A percentile compares a stretch with the other conserved stretches of the same genome.
Evolutionary conservation across 176 grass and related monocot genomes (phyloP).

Genomic region (Saccharum spontaneum): DNA sequence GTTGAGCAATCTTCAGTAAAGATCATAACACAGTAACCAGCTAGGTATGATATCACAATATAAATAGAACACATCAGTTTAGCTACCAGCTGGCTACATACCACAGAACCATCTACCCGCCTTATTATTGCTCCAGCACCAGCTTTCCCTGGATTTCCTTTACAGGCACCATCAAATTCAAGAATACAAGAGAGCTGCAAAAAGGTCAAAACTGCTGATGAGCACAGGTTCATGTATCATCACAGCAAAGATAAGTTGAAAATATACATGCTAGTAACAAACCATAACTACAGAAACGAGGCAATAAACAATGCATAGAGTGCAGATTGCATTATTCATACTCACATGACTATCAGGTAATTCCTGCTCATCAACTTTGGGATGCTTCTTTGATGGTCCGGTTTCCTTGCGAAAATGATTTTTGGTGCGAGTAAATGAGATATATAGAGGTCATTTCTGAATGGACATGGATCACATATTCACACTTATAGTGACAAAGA

Average conservation of each 20-base stretch:
- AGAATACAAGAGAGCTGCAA: constrained; percentile 78
- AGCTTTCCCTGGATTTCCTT: constrained; percentile 88
- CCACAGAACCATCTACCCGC: constrained; percentile 71
- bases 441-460: neutral
- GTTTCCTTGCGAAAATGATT: constrained; percentile 45
- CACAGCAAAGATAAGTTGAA: constrained; percentile 6
- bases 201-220: constrained; percentile 15
- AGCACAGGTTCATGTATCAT: constrained; percentile 24
- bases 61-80: constrained; percentile 7
- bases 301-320: neutral
- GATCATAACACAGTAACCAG: constrained; percentile 23
- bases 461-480: neutral
- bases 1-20: constrained; percentile 62
- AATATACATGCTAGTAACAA: neutral
- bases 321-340: constrained; percentile 25
- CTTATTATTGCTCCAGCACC: constrained; percentile 80
- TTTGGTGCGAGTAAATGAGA: constrained; percentile 18
- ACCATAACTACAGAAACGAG: neutral
- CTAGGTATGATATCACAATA: constrained; percentile 16
- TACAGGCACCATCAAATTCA: constrained; percentile 90
- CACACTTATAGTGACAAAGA: neutral
- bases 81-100: constrained; percentile 32
- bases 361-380: constrained; percentile 32
- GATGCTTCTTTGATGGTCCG: constrained; percentile 36
- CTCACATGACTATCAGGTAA: constrained; percentile 52